Evolutionary conservation across 2,329 filamentous ascomycete species (phyloP).

Genomic region (Chaetomium globosum): DNA sequence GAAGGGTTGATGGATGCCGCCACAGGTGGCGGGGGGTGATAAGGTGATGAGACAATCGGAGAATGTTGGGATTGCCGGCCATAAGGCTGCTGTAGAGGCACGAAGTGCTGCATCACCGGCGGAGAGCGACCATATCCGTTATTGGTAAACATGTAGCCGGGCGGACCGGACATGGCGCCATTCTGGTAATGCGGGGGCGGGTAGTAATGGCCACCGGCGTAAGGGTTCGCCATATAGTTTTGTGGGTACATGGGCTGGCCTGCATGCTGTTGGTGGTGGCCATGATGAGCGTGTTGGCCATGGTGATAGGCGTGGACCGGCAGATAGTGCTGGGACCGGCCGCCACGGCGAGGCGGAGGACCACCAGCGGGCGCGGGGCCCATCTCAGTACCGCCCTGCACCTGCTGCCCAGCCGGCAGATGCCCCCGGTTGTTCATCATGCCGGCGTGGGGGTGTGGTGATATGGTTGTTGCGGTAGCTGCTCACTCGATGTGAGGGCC

Average conservation of each 20-base stretch:
- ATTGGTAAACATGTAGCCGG: constrained; percentile 52
- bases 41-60: constrained; percentile 55
- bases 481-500: constrained; percentile 41
- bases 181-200: constrained; percentile 61
- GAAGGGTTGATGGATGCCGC: constrained; percentile 48
- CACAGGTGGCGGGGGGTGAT: constrained; percentile 56
- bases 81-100: constrained; percentile 55
- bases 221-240: constrained; percentile 47
- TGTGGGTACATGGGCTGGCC: constrained; percentile 52
- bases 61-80: constrained; percentile 50
- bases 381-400: constrained; percentile 49
- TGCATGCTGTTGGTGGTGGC: constrained; percentile 50
- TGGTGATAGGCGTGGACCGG: constrained; percentile 34
- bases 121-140: constrained; percentile 51
- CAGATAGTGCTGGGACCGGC: constrained; percentile 43
- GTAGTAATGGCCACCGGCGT: constrained; percentile 41
- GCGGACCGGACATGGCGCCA: constrained; percentile 48
- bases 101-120: constrained; percentile 58
- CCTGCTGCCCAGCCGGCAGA: constrained; percentile 75
- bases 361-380: constrained; percentile 38
- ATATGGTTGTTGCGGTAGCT: constrained; percentile 38
- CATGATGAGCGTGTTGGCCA: constrained; percentile 32
- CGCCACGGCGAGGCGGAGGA: constrained; percentile 42
- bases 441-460: constrained; percentile 60
- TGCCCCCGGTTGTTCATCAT: constrained; percentile 73